Evolutionary conservation across 2,329 filamentous ascomycete genomes (phyloP), one percentile per base, ranked within the genome.

Genomic region (Plectosphaerella sp.): DNA sequence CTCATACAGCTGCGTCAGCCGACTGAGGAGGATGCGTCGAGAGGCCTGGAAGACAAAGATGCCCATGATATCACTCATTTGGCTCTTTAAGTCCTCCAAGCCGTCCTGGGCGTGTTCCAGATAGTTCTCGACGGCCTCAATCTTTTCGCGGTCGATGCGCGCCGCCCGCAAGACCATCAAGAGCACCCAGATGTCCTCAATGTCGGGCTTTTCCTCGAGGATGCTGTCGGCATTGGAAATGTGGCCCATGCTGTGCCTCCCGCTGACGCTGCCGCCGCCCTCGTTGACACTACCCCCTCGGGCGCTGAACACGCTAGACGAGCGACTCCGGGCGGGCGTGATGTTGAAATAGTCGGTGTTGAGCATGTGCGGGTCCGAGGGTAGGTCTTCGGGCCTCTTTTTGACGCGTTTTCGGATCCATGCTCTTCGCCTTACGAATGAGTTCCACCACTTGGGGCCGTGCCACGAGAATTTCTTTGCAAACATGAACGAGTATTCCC

Each of bases 401-500:
- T 88, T 89, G 49, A 88, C 79, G 35, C 94, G 79, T 67, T 89
- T 88, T 43, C 94, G 79, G 51, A 93, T 83, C 94, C 94, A 99
- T 20, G 90, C 84, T 56, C 94, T 81, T 59, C 94, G 78, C 36
- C 94, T 80, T n/a, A 97, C 94, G 64, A 93, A 99, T 1, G 91
- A 96, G 67, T 92, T 93, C 70, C 91, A 96, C 92, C 93, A 97
- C 24, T 84, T 87, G 16, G 89, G 88, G 3, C 87, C 86, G 68
- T 99, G 94, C 94, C 94, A 99, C 3, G 84, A 83, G 58, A 88
- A 91, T 42, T 72, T 76, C 54, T 79, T 83, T 58, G 76, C 75
- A 65, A 97, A 99, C 58, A 89, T 87, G 66, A 97, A 91, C 15
- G 90, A 94, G 70, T 99, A 99, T 66, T 96, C 88, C 94, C 94